Percentiles rank a stretch among this genome's conserved stretches.
Evolutionary conservation across 331 rosid species (phyloP).

Genomic region (Ulmus americana): DNA sequence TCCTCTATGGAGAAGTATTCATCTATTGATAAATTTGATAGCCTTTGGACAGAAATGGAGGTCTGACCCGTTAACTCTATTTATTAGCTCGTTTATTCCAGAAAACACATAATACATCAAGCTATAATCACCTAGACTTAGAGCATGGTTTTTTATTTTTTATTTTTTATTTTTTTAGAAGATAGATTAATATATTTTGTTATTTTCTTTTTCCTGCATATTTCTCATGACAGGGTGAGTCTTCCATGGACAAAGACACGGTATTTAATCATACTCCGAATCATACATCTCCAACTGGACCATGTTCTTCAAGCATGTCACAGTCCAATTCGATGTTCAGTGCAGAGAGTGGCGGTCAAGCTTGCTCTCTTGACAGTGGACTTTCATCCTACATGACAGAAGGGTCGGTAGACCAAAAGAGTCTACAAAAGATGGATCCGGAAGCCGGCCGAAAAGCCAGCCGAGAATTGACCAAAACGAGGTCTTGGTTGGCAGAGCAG

Average conservation of each 20-base stretch:
- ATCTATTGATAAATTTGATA: conserved; percentile 45
- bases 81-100: no score
- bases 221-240: conserved; percentile 41
- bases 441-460: conserved; percentile 20
- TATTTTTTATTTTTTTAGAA: not conserved
- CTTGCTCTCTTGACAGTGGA: conserved; percentile 29
- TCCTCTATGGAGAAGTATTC: conserved; percentile 51
- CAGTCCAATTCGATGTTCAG: conserved; percentile 36
- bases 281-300: conserved; percentile 23
- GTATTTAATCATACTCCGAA: conserved; percentile 1
- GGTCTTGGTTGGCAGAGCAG: conserved; percentile 11
- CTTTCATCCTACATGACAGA: conserved; percentile 32
- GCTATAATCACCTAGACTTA: no score
- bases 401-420: conserved; percentile 22
- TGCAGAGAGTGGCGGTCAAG: conserved; percentile 26
- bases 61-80: conserved; percentile 28
- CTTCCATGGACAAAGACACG: conserved; percentile 29
- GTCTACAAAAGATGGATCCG: conserved; percentile 14
- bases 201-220: conserved; percentile 10
- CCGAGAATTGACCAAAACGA: conserved; percentile 26
- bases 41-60: conserved; percentile 43
- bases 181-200: not conserved
- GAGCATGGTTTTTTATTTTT: not conserved
- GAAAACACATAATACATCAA: no score
- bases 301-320: conserved; percentile 38